Evolutionary conservation across 2,329 filamentous ascomycete species (phyloP), one percentile per base, ranked within the genome.

Genomic region (Apiospora malaysiana): DNA sequence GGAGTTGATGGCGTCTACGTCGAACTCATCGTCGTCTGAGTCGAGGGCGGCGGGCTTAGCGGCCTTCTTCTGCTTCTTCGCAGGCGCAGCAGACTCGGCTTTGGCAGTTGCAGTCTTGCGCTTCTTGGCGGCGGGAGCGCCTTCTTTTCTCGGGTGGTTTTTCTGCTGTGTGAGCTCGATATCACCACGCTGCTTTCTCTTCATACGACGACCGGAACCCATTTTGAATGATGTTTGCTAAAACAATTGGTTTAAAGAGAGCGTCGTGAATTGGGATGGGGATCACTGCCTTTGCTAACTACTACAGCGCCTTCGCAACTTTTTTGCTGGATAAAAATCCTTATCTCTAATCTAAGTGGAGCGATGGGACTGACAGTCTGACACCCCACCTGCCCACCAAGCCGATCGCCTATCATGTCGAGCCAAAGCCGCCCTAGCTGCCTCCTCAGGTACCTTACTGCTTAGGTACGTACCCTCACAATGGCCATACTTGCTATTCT

Each of bases 91-190:
- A 76, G 42, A 45, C 42, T 90, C 86, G 74, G 85, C 81, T 70
- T 87, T 84, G 69, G 82, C 79, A 76, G 93, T 86, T 73, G 89
- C 90, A 72, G 90, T 90, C 86, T 98, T 98, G 81, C 95, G 90
- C 89, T 98, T 98, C 73, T 92, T 82, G 79, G 91, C 94, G 68
- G 91, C 91, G 77, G 92, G 91, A 78, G 93, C 90, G 75, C 90
- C 89, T 79, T 97, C 94, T 75, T 32, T 67, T 32, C 32, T 68
- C n/a, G 67, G 46, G 27, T 23, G 25, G 18, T 27, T 23, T 43
- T 47, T 47, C 43, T 68, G 66, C 43, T 68, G 66, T 6, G 66
- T 68, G 66, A 68, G 66, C 25, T 68, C 66, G 8, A 68, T 68
- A 25, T 68, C 66, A 46, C 66, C 66, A 47, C 67, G 45, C 47